Evolutionary conservation across 768 basidiomycete genomes (phyloP).

Genomic region (Lactifluus subvellereus): DNA sequence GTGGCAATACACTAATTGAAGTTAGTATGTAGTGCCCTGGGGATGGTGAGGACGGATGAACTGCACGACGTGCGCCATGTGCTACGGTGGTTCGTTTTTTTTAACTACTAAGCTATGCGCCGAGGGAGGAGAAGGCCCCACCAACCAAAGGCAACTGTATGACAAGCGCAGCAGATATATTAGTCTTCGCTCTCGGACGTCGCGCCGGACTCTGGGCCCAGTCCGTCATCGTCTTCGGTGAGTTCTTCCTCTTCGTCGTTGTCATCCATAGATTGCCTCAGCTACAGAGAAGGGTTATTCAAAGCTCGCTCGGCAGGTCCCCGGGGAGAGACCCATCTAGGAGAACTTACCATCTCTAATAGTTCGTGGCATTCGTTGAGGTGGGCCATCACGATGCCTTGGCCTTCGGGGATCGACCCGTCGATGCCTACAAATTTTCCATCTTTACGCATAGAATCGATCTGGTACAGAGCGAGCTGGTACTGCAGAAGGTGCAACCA

Average conservation of each 20-base stretch:
- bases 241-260: conserved; percentile 23
- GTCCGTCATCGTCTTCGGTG: conserved; percentile 26
- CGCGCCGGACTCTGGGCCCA: conserved; percentile 13
- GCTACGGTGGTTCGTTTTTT: conserved; percentile 6
- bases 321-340: neutral
- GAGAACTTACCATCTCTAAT: conserved; percentile 76
- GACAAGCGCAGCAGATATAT: neutral
- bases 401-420: conserved; percentile 89
- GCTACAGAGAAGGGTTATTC: conserved; percentile 33
- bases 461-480: conserved; percentile 91
- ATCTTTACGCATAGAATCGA: conserved; percentile 88
- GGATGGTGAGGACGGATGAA: conserved; percentile 1
- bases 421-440: conserved; percentile 89
- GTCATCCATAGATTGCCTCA: conserved; percentile 77
- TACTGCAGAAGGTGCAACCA: conserved; percentile 47
- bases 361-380: conserved; percentile 95
- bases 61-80: conserved; percentile 5
- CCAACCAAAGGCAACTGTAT: neutral
- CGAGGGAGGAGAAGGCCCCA: neutral
- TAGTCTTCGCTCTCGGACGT: conserved; percentile 20
- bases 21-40: conserved; percentile 16
- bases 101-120: neutral
- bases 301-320: neutral
- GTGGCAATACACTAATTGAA: conserved; percentile 15
- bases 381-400: conserved; percentile 94